Conservation (phyloP, 805 yeast genomes). For the Wickerhamomyces mucosus region DNA sequence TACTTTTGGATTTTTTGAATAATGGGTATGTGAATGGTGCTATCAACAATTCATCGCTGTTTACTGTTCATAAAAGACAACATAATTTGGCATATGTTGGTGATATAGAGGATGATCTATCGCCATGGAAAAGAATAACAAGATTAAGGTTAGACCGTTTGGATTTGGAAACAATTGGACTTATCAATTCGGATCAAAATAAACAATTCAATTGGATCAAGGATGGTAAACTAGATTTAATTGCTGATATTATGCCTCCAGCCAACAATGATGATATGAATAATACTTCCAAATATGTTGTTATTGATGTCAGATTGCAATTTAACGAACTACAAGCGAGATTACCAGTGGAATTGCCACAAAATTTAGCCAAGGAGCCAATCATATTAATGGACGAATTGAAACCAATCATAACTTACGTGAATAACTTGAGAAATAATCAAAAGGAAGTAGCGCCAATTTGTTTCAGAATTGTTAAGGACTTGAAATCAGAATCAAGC, state of each 20-base stretch:
- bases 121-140: slow-evolving; percentile 42
- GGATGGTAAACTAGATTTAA: slow-evolving; percentile 59
- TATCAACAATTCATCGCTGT: slow-evolving; percentile 54
- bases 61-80: slow-evolving; percentile 70
- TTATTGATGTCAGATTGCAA: slow-evolving; percentile 56
- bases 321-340: slow-evolving; percentile 54
- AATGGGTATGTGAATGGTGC: slow-evolving; percentile 68
- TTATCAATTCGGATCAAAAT: slow-evolving; percentile 9
- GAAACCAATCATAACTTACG: slow-evolving; percentile 49
- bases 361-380: slow-evolving; percentile 45
- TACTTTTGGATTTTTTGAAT: slow-evolving; percentile 57
- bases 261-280: slow-evolving; percentile 25
- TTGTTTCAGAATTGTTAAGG: slow-evolving; percentile 36
- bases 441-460: slow-evolving; percentile 21
- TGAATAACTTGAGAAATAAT: slow-evolving; percentile 36
- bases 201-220: slow-evolving; percentile 55
- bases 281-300: slow-evolving; percentile 37
- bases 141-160: slow-evolving; percentile 34
- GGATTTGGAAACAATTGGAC: slow-evolving; percentile 26
- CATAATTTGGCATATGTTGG: slow-evolving; percentile 39
- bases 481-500: slow-evolving; percentile 34
- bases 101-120: slow-evolving; percentile 25
- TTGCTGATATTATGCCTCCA: slow-evolving; percentile 69
- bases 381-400: slow-evolving; percentile 51
- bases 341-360: slow-evolving; percentile 33